Evolutionary conservation across 192 early-diverging fungal genomes (phyloP), one percentile per base, ranked within the genome.

Genomic region (Umbelopsis sp.): DNA sequence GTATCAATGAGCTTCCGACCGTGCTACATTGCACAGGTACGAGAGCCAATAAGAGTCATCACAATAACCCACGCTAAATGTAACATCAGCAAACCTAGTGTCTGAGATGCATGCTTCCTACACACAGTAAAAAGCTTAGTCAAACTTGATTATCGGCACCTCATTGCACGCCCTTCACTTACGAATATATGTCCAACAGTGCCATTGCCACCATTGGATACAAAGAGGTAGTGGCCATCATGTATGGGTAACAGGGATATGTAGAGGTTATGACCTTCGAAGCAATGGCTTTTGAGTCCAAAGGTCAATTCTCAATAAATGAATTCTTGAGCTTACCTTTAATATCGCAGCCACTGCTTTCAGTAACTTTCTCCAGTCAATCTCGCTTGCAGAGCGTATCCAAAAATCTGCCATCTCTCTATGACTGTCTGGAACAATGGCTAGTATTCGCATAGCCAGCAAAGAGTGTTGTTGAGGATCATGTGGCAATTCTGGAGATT

Each of bases 121-220:
- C 2, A 37, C 27, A 21, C 0, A 45, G 8, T 12, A 44, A 41
- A 35, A 58, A 44, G 23, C 33, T 33, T 21, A 41, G 25, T 30
- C 27, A 25, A 16, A 25, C 20, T 20, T 69, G 49, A 37, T 27
- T 16, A 67, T 7, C 22, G 11, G 55, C 46, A 18, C 22, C 44
- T 6, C 13, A n/a, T 47, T 22, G 35, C 2, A 25, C 20, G 35
- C 16, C 2, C 22, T 25, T 22, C 11, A 10, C 70, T 76, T 79
- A 82, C 67, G 50, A 64, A 64, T 68, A 80, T 25, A 84, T 69
- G 35, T 82, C 82, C 10, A 82, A 35, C 10, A 71, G 37, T 2
- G 80, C 82, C n/a, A 84, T 66, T 12, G 76, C 25, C 18, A 82
- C 35, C 6, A 78, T 30, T 2, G 80, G 75, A 47, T 80, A 84